phyloP scores from a whole-genome alignment of 1,139 yeast genomes.

The Candida sanyaensis region DNA sequence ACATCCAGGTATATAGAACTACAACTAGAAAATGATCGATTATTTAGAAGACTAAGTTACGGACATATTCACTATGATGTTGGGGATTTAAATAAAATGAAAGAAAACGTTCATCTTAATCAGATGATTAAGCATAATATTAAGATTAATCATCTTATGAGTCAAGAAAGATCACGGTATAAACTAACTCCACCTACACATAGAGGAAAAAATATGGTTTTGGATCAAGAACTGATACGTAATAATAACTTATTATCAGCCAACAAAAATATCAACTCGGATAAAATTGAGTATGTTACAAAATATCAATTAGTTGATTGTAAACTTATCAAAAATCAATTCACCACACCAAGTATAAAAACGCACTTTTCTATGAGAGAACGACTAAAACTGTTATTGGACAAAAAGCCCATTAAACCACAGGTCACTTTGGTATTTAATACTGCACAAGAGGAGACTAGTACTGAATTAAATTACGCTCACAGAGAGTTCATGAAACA shows the following conservation, averaged over 20 bases:
- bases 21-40: conserved; percentile 2
- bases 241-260: conserved; percentile 1
- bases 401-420: not conserved
- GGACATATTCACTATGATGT: conserved; percentile 2
- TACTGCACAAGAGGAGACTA: not conserved
- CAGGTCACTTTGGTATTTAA: no score
- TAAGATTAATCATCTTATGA: not conserved
- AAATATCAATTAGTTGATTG: conserved; percentile 2
- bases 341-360: not conserved
- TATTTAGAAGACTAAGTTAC: conserved; percentile 2
- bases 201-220: not conserved
- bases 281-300: not conserved
- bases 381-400: not conserved
- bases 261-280: not conserved
- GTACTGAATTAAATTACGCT: not conserved
- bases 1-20: not conserved
- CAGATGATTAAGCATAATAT: conserved; percentile 1
- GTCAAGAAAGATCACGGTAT: not conserved
- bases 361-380: not conserved
- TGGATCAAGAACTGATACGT: not conserved
- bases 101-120: not conserved
- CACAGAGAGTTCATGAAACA: not conserved
- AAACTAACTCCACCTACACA: not conserved
- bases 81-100: not conserved
- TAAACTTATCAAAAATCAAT: not conserved